Evolutionary conservation across 2,329 filamentous ascomycete genomes (phyloP), one percentile per base, ranked within the genome.

Genomic region (Graphilbum sp.): DNA sequence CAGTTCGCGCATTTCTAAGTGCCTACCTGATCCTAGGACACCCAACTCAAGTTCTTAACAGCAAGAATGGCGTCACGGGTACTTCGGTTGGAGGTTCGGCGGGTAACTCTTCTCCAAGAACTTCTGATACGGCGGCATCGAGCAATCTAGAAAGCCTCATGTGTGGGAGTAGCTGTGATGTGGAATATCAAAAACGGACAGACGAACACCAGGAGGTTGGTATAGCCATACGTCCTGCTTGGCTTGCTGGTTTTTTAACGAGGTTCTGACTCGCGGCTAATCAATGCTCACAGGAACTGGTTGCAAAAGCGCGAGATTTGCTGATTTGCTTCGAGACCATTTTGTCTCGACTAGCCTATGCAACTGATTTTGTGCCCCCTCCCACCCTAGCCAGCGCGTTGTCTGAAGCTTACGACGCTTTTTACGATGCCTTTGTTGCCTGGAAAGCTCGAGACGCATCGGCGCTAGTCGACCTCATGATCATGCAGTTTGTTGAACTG

Each of bases 401-500:
- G 16, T 69, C 77, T 0, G 70, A 84, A 47, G 66, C 73, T 1
- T 84, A 87, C 50, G 72, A 78, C 24, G 71, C 76, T 0, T 90
- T 85, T 47, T 73, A 79, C 48, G 79, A 81, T 38, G 80, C 80
- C 1, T 87, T 90, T 50, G 80, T 83, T 43, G 75, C 80, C 4
- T 90, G 83, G 83, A 85, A 87, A 56, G 77, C 82, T 2, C 72
- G 81, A 37, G 83, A 88, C 52, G 83, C 80, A 0, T 76, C 76
- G 38, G 76, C 81, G 0, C 62, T 90, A 5, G 74, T 88, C 37
- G 79, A 87, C 49, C 78, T 84, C 39, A 87, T 90, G 82, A 67
- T 88, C n/a, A 69, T 83, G 50, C 81, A 85, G 46, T 87, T 88
- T 54, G 80, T 87, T 16, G 82, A 86, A 52, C 68, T 90, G 2